Conservation (phyloP, 2,329 filamentous ascomycete genomes). For the Bipolaris victoriae region DNA sequence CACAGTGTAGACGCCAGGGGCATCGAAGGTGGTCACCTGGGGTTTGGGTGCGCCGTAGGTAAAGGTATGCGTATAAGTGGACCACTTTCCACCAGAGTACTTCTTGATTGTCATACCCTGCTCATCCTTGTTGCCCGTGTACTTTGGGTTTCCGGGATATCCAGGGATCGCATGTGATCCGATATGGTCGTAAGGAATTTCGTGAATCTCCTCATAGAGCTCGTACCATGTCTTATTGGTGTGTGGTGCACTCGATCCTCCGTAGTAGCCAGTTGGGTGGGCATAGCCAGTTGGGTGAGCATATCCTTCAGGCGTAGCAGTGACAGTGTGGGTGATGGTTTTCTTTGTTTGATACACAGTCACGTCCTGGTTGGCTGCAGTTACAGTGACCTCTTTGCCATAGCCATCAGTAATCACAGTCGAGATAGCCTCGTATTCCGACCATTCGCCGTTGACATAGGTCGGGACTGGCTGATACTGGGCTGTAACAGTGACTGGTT, state of each 20-base stretch:
- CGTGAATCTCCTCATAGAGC: neutral
- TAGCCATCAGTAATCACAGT: neutral
- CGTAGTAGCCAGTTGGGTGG: neutral
- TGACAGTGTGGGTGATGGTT: neutral
- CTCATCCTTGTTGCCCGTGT: neutral
- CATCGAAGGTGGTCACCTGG: neutral
- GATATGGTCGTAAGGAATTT: neutral
- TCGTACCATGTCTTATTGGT: neutral
- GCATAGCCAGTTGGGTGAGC: neutral
- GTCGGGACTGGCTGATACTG: neutral
- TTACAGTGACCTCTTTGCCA: neutral
- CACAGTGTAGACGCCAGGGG: neutral
- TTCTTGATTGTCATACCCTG: neutral
- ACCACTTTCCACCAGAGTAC: neutral
- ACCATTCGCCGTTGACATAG: neutral
- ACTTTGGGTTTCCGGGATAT: neutral
- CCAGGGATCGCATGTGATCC: neutral
- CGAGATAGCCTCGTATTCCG: neutral
- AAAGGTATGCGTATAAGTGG: neutral
- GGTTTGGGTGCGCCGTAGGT: neutral
- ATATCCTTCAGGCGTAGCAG: neutral
- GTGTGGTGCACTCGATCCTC: neutral
- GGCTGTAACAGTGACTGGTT: neutral
- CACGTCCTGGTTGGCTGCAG: neutral
- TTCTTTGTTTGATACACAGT: neutral